phyloP scores from a whole-genome alignment of 768 basidiomycete genomes.

The Lepiota subincarnata region DNA sequence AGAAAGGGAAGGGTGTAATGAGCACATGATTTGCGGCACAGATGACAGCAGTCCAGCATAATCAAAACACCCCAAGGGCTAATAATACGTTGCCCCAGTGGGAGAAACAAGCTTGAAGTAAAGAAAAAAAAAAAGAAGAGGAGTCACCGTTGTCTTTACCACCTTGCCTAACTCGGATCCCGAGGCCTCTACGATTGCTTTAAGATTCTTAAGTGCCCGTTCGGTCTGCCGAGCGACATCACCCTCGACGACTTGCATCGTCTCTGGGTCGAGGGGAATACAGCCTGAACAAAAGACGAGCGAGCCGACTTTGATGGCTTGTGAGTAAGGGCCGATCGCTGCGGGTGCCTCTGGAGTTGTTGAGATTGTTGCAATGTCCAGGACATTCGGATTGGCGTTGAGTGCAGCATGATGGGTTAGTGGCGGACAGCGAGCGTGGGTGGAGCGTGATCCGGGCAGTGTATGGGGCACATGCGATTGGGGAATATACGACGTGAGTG shows the following conservation, averaged over 20 bases:
- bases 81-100: background rate
- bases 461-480: background rate
- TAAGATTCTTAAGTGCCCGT: constrained; percentile 85
- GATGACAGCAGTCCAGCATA: background rate
- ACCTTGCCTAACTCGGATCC: constrained; percentile 77
- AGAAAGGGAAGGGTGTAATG: background rate
- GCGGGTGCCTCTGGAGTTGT: constrained; percentile 58
- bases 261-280: constrained; percentile 75
- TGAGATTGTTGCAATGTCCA: background rate
- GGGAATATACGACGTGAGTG: too few species aligned
- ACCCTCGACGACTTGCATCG: constrained; percentile 64
- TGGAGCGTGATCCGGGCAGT: background rate
- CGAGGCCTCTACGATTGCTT: constrained; percentile 76
- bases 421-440: too few species aligned
- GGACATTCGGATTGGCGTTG: background rate
- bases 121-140: background rate
- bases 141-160: constrained; percentile 84
- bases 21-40: background rate
- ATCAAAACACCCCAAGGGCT: background rate
- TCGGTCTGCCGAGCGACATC: constrained; percentile 78
- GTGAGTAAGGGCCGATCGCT: constrained; percentile 84
- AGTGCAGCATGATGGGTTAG: background rate
- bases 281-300: constrained; percentile 89
- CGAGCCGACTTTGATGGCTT: constrained; percentile 80
- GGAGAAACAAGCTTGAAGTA: background rate